Evolutionary conservation across 768 basidiomycete species (phyloP), one percentile per base, ranked within the genome.

Genomic region (Cubamyces sp.): DNA sequence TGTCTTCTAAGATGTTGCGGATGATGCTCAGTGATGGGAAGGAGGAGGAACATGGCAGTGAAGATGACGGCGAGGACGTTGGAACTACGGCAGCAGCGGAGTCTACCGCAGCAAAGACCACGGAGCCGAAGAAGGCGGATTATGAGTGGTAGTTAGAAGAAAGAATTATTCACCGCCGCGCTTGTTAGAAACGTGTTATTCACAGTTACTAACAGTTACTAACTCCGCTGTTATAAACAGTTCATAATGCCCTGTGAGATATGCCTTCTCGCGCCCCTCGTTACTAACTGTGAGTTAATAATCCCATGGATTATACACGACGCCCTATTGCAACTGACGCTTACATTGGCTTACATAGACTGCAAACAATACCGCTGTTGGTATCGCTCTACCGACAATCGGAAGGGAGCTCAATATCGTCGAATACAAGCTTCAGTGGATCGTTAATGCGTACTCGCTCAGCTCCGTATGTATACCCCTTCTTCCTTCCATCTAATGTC

Each of bases 381-480:
- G 70, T 7, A 73, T 76, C 51, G 59, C 71, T 0, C 65, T 76
- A 3, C 74, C 75, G 2, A 70, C 69, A 25, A 68, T 70, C 19
- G 75, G 72, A 0, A 43, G 56, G 15, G 80, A 81, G n/a, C 74
- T 90, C 50, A 34, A 76, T 18, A 80, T 88, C 4, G 69, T 74
- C 25, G 78, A 87, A 52, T 73, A 79, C 34, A 75, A 82, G 34
- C 75, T 91, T 1, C 85, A 90, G 57, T 91, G 90, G 90, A 74
- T 89, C 18, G 66, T 82, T 7, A 86, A 86, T 25, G 88, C 87
- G 0, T 91, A 87, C 68, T 75, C 89, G 0, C 72, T 91, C 58
- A 88, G 84, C 67, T 87, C 86, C 12, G 88, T 87, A 12, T n/a
- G 79, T 74, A 12, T 23, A 12, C 26, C 23, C 43, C n/a, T 34